Base-by-base conservation (phyloP, 306 rosid species). In the Castanopsis chinensis region DNA sequence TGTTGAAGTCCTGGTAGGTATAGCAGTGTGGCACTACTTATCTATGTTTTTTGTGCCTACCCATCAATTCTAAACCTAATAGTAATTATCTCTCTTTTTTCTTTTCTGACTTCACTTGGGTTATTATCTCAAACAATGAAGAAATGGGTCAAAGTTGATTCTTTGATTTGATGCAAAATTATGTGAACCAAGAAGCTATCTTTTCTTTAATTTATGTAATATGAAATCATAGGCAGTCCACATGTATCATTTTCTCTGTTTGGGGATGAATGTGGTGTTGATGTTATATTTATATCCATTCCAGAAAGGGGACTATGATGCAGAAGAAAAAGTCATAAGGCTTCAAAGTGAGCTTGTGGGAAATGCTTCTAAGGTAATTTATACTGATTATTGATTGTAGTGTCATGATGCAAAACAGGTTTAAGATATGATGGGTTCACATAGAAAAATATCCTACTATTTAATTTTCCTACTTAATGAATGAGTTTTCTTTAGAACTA, bases 291-390 rank as follows among this genome's bases (percentile, higher is more conserved):
- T 5, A 35, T 79, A 6, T 72, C 61, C 54, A 30, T 41, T 83
- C 59, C 88, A 93, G 95, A 93, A 93, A 82, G 98, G 98, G 82
- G 83, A 87, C 2, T 90, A 85, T 53, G 81, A 73, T 81, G 86
- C 81, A 45, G 89, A 87, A 82, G 91, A 87, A 72, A 90, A 91
- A 58, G 87, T 84, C 79, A 90, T 93, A 82, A 81, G 85, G 72
- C 95, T 93, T 71, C 93, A 85, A 80, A 93, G 93, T 57, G 90
- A 86, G 76, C 83, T 85, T 18, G 95, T 91, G 74, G 98, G 97
- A 23, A 93, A 91, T 83, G 98, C 98, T 78, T 83, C 97, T 41
- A 89, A 90, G 98, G 98, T 91, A 89, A 90, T 71, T 75, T 28
- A 77, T 54, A 51, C 75, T 80, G 33, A 33, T 54, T 54, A 14